Conservation (phyloP, 1,284 basidiomycete genomes). For the Xanthoconium separans region DNA sequence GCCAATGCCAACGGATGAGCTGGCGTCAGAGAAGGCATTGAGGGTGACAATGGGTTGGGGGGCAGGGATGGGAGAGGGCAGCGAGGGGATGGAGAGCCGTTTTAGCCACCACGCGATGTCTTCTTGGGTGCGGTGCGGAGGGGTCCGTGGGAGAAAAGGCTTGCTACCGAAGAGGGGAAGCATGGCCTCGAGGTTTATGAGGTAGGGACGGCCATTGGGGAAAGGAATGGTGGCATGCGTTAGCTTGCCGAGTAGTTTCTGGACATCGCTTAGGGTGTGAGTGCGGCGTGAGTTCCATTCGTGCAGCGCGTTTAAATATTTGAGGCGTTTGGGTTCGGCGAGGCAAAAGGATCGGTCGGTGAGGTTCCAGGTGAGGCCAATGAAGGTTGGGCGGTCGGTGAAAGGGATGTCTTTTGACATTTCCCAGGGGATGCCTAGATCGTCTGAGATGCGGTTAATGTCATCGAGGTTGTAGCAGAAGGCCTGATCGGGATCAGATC, state of each 20-base stretch:
- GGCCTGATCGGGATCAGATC: background rate
- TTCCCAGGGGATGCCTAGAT: slow-evolving; percentile 32
- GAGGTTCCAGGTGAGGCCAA: slow-evolving; percentile 25
- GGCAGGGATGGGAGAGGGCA: background rate
- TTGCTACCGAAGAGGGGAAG: background rate
- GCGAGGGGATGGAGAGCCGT: background rate
- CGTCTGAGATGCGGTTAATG: slow-evolving; percentile 20
- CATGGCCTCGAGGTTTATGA: background rate
- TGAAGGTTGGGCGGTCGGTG: background rate
- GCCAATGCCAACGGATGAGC: background rate
- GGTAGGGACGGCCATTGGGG: background rate
- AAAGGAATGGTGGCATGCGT: background rate
- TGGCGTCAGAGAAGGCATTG: background rate
- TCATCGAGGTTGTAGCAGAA: background rate
- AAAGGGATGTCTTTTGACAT: slow-evolving; percentile 12
- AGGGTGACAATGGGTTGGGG: background rate
- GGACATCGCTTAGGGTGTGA: background rate
- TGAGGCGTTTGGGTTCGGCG: background rate
- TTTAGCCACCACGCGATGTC: background rate
- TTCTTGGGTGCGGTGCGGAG: background rate
- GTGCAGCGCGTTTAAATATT: background rate
- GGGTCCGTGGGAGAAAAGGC: background rate
- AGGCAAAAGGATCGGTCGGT: background rate
- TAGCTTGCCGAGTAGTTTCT: background rate
- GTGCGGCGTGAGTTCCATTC: rapidly evolving